phyloP scores from a whole-genome alignment of 805 yeast species.

The Peterozyma xylosa region DNA sequence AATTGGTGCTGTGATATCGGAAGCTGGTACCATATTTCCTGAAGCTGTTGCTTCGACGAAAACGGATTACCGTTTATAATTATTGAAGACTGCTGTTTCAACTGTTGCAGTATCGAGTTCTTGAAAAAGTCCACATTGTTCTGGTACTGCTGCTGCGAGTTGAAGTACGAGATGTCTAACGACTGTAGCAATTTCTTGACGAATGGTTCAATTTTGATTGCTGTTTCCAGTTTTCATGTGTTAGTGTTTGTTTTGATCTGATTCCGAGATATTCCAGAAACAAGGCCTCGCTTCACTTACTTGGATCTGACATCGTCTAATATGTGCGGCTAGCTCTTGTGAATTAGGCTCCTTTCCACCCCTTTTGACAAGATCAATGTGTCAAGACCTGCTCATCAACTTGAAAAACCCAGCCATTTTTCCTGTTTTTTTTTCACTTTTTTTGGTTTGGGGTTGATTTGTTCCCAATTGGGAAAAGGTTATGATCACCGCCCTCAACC shows the following conservation, averaged over 20 bases:
- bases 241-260: background rate
- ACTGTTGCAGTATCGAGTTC: conserved; percentile 30
- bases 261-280: background rate
- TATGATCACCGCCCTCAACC: no score
- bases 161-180: conserved; percentile 14
- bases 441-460: no score
- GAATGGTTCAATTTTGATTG: conserved; percentile 15
- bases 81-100: conserved; percentile 44
- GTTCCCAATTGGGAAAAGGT: no score
- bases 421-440: background rate
- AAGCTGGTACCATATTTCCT: conserved; percentile 47
- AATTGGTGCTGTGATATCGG: conserved; percentile 58
- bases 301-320: conserved; percentile 7
- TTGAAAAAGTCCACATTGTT: conserved; percentile 13
- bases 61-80: conserved; percentile 55
- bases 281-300: background rate
- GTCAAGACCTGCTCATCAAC: background rate
- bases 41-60: conserved; percentile 43
- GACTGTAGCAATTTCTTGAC: conserved; percentile 17
- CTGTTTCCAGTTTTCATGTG: background rate
- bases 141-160: conserved; percentile 7
- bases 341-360: background rate
- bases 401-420: conserved; percentile 2
- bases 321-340: background rate
- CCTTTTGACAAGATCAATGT: no score